These are phyloP conservation scores for Boletellus ananiceps DNA, from an alignment of 768 basidiomycete species.

Conservation along the genomic window DNA sequence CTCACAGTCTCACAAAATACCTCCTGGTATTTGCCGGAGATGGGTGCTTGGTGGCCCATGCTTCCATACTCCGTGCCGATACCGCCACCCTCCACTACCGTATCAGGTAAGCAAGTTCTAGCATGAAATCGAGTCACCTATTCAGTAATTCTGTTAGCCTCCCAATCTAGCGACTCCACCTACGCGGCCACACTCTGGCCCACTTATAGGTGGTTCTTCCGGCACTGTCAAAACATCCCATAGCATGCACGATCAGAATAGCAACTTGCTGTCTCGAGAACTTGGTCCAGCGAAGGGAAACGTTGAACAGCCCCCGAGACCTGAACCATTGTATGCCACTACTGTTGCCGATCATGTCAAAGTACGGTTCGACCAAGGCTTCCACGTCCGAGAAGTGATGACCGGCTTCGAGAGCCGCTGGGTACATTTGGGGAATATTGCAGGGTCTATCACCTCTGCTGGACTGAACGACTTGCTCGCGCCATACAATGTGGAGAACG, in stretches of 20 bases:
- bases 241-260: not conserved
- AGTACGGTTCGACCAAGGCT: constrained; percentile 57
- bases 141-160: constrained; percentile 2
- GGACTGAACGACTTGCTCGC: constrained; percentile 38
- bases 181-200: not conserved
- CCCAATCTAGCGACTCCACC: not conserved
- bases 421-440: constrained; percentile 52
- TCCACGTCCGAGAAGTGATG: constrained; percentile 48
- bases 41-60: constrained; percentile 4
- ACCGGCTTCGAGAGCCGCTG: constrained; percentile 71
- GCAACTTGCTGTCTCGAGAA: not conserved
- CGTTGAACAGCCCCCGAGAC: constrained; percentile 5
- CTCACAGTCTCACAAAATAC: not conserved
- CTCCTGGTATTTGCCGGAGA: not conserved
- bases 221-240: not conserved
- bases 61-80: not conserved
- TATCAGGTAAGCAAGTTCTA: constrained; percentile 6
- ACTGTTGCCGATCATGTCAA: constrained; percentile 51
- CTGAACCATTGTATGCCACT: constrained; percentile 24
- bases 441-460: constrained; percentile 28
- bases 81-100: constrained; percentile 4
- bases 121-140: not conserved
- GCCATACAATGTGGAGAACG: constrained; percentile 39
- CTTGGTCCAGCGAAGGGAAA: not conserved
- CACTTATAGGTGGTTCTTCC: not conserved